Conservation (phyloP, 2,329 filamentous ascomycete genomes). For the Aspergillus sp. region DNA sequence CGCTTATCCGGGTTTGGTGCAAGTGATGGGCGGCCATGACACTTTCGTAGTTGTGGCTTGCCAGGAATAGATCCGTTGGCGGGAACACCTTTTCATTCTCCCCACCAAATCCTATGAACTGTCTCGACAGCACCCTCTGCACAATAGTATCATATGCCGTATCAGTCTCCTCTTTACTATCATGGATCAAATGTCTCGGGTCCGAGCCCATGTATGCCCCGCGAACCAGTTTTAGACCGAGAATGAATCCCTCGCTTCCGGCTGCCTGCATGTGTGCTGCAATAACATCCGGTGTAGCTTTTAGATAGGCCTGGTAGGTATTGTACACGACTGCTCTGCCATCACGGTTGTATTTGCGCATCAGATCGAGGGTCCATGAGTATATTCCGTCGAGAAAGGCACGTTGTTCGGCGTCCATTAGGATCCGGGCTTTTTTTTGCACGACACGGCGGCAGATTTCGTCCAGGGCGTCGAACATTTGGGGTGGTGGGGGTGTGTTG, state of each 20-base stretch:
- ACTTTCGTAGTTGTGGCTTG: conserved; percentile 73
- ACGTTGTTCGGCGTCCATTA: conserved; percentile 83
- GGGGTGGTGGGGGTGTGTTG: conserved; percentile 56
- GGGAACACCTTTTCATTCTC: conserved; percentile 42
- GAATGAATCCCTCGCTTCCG: conserved; percentile 53
- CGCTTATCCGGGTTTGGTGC: conserved; percentile 39
- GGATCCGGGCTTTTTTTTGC: conserved; percentile 61
- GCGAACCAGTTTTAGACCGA: conserved; percentile 69
- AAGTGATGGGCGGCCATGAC: conserved; percentile 51
- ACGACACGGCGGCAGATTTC: conserved; percentile 55
- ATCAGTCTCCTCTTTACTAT: conserved; percentile 66
- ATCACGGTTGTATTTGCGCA: conserved; percentile 66
- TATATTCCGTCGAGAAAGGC: conserved; percentile 73
- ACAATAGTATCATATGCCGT: conserved; percentile 65
- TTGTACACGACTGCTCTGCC: conserved; percentile 65
- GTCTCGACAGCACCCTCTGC: conserved; percentile 56
- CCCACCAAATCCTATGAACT: conserved; percentile 19
- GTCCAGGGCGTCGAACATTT: conserved; percentile 63
- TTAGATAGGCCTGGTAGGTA: conserved; percentile 73
- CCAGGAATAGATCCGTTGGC: conserved; percentile 60
- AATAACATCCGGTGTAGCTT: conserved; percentile 53
- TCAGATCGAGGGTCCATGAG: conserved; percentile 69
- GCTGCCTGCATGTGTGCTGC: conserved; percentile 55
- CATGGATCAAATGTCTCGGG: conserved; percentile 62
- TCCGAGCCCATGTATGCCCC: conserved; percentile 68